These are phyloP conservation scores for Kalanchoe fedtschenkoi DNA, from an alignment of 164 flowering plant species.

Conservation along the genomic window DNA sequence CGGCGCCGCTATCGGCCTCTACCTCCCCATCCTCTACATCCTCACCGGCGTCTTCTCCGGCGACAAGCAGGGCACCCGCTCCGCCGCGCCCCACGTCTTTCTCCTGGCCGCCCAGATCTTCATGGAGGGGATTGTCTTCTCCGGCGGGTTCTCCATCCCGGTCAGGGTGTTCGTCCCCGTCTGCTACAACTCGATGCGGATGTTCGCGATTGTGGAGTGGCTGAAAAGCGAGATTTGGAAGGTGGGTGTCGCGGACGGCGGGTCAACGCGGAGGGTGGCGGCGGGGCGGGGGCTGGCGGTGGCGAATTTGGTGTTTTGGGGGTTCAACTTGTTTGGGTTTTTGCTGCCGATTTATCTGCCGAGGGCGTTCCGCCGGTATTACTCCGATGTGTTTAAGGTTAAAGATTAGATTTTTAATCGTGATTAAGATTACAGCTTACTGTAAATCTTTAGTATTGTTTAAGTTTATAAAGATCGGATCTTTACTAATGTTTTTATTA, in stretches of 20 bases:
- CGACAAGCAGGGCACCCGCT: conserved; percentile 42
- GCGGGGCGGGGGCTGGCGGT: conserved; percentile 50
- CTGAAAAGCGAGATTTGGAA: conserved; percentile 39
- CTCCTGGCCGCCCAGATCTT: conserved; percentile 54
- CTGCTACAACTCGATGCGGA: conserved; percentile 47
- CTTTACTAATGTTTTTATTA: too few relatives aligned
- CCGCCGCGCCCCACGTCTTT: conserved; percentile 61
- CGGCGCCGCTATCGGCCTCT: conserved; percentile 44
- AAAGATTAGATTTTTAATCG: conserved; percentile 25
- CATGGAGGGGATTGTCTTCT: conserved; percentile 37
- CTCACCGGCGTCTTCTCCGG: conserved; percentile 47
- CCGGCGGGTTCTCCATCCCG: conserved; percentile 37
- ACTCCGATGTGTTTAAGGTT: conserved; percentile 12
- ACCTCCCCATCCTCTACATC: conserved; percentile 53
- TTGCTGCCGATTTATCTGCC: conserved; percentile 73
- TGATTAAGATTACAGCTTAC: too few relatives aligned
- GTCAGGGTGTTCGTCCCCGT: conserved; percentile 55
- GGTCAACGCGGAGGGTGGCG: conserved; percentile 29
- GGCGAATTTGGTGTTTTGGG: conserved; percentile 59
- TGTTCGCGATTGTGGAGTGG: conserved; percentile 50
- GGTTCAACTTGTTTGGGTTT: conserved; percentile 65
- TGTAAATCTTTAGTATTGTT: too few relatives aligned
- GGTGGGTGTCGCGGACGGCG: conserved; percentile 17
- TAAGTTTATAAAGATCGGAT: too few relatives aligned
- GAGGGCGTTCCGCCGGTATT: conserved; percentile 46